phyloP scores from a whole-genome alignment of 768 basidiomycete species.

The Amanita muscaria region DNA sequence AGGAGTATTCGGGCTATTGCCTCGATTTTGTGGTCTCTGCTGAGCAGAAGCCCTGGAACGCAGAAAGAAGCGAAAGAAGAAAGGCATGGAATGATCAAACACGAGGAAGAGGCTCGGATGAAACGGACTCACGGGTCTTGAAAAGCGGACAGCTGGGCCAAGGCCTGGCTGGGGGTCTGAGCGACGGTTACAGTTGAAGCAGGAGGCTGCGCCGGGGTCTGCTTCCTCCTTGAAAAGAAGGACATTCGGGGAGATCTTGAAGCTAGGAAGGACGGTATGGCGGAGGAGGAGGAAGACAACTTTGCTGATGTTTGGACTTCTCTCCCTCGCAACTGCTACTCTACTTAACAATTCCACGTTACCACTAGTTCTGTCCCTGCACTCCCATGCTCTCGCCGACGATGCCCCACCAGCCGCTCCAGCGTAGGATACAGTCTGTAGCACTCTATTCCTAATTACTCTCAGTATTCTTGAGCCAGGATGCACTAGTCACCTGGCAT shows the following conservation, averaged over 20 bases:
- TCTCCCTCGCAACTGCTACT: neutral
- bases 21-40: slow-evolving; percentile 10
- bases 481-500: slow-evolving; percentile 35
- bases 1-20: neutral
- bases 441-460: slow-evolving; percentile 37
- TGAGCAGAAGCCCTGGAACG: slow-evolving; percentile 16
- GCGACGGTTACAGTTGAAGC: slow-evolving; percentile 44
- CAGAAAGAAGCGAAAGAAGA: slow-evolving; percentile 13
- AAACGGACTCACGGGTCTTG: slow-evolving; percentile 20
- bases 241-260: slow-evolving; percentile 72
- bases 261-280: slow-evolving; percentile 64
- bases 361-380: slow-evolving; percentile 38
- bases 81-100: slow-evolving; percentile 8
- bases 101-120: neutral
- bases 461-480: neutral
- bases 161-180: slow-evolving; percentile 60
- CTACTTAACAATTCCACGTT: slow-evolving; percentile 49
- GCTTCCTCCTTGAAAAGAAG: slow-evolving; percentile 89
- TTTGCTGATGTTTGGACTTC: slow-evolving; percentile 5
- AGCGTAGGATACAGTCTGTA: slow-evolving; percentile 63
- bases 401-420: slow-evolving; percentile 60
- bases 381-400: slow-evolving; percentile 58
- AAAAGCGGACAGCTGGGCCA: slow-evolving; percentile 41
- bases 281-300: slow-evolving; percentile 21
- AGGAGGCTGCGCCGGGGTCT: slow-evolving; percentile 37